These are phyloP conservation scores for Schizothecium vesticola DNA, from an alignment of 495 filamentous ascomycete species.

Conservation along the genomic window DNA sequence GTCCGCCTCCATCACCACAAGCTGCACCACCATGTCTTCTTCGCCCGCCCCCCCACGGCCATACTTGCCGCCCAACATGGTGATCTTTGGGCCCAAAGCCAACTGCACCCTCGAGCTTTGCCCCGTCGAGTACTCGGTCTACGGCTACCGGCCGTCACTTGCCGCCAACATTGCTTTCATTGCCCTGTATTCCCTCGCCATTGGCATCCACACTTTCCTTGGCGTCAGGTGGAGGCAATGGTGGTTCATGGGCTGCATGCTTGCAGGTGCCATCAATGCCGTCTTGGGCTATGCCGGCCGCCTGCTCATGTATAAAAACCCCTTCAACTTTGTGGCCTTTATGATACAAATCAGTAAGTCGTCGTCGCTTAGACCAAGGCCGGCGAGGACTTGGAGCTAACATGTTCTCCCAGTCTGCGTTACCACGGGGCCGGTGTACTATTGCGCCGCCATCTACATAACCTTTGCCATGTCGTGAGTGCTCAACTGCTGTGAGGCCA, in stretches of 20 bases:
- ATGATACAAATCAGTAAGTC: conserved; percentile 38
- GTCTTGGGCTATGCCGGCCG: conserved; percentile 43
- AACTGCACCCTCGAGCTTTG: conserved; percentile 29
- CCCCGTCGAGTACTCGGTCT: conserved; percentile 17
- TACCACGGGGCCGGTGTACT: conserved; percentile 1
- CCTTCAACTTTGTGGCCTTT: conserved; percentile 37
- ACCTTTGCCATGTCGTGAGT: conserved; percentile 16
- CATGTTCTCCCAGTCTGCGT: conserved; percentile 36
- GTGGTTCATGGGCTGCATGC: conserved; percentile 29
- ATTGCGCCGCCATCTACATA: conserved; percentile 1
- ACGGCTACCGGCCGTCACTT: conserved; percentile 21
- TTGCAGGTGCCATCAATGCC: conserved; percentile 25
- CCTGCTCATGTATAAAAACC: conserved; percentile 37
- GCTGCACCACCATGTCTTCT: not conserved
- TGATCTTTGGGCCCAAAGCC: conserved; percentile 19
- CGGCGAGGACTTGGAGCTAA: not conserved
- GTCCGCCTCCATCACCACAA: no score
- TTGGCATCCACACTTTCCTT: conserved; percentile 10
- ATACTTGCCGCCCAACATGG: conserved; percentile 5
- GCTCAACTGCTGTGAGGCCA: not conserved
- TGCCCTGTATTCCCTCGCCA: conserved; percentile 14
- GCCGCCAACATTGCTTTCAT: conserved; percentile 20
- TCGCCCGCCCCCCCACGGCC: not conserved
- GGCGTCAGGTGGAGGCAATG: conserved; percentile 33
- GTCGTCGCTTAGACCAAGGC: not conserved